Base-by-base conservation (phyloP, 1,284 basidiomycete species). In the Melanopsichium pennsylvanicum region DNA sequence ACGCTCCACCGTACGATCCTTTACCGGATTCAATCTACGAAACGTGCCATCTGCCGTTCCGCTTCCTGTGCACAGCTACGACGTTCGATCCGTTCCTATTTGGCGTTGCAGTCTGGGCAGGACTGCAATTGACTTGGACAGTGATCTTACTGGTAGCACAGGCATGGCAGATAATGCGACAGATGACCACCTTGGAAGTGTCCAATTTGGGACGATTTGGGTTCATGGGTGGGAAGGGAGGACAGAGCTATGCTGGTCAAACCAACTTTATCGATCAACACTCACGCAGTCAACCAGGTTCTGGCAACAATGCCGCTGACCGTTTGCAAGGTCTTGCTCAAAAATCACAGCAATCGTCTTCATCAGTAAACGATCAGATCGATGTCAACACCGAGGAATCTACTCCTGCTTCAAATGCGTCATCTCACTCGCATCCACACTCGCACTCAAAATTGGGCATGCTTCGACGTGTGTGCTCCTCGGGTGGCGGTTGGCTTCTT, bases 131-230 rank as follows among this genome's bases (percentile, higher is more conserved):
- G 25, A 87, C 88, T 0, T 99, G 96, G 95, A 97, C 95, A 0
- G 82, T 87, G 35, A 86, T 98, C 49, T 88, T 99, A 38, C 87
- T 95, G 43, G 85, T 85, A 31, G 88, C 88, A 6, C 96, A 98
- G 76, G 84, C 89, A 33, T 96, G 91, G 90, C 95, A 97, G 82
- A 87, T 97, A 47, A 86, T 89, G 9, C 86, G 90, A 16, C 95
- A 98, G 79, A 92, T 98, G 87, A 99, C 95, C 1, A 97, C 95
- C 0, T 86, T 96, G 52, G 95, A 99, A 80, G 91, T 97, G 5
- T 90, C 89, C 56, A 98, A 98, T 79, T 87, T 97, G 3, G 93
- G 94, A 0, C 86, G 95, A 42, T 97, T 90, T 76, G 95, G 96
- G 3, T 97, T 89, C 84, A 97, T 98, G 93, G 96, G 95, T 40